phyloP scores from a whole-genome alignment of 345 rosid genomes.

The Eucalyptus urophylla region DNA sequence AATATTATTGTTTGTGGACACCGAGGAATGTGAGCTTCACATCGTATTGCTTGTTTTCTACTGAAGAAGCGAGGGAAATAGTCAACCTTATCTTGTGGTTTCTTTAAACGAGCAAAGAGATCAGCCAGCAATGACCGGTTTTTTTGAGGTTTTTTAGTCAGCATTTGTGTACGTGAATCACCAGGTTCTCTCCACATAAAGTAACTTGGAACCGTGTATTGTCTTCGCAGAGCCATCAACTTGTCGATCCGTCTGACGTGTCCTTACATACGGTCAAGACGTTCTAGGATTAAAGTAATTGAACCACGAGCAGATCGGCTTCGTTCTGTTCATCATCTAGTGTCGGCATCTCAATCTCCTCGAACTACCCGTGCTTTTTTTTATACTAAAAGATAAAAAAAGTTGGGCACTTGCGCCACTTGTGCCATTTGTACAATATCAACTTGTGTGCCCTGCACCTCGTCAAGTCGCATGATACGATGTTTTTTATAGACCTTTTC shows the following conservation, averaged over 20 bases:
- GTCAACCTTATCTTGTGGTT: not conserved
- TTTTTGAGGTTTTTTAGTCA: not conserved
- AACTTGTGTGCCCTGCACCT: not conserved
- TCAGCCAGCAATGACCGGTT: not conserved
- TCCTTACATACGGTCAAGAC: not conserved
- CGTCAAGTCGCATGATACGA: not conserved
- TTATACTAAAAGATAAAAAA: not conserved
- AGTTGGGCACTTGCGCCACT: constrained; percentile 1
- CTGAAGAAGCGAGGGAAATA: not conserved
- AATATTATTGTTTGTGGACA: not conserved
- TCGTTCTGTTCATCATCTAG: not conserved
- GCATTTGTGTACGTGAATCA: not conserved
- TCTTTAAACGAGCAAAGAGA: not conserved
- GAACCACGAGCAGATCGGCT: not conserved
- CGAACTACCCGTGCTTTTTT: constrained; percentile 4
- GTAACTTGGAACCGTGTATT: not conserved
- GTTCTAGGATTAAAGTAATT: not conserved
- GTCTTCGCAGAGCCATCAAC: not conserved
- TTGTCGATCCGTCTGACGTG: not conserved
- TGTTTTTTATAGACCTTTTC: not conserved
- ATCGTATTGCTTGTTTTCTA: not conserved
- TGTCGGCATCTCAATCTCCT: constrained; percentile 35
- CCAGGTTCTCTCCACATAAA: not conserved
- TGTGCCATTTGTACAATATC: not conserved
- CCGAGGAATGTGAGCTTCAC: not conserved